phyloP scores from a whole-genome alignment of 441 rosid genomes.

The Erodium texanum region DNA sequence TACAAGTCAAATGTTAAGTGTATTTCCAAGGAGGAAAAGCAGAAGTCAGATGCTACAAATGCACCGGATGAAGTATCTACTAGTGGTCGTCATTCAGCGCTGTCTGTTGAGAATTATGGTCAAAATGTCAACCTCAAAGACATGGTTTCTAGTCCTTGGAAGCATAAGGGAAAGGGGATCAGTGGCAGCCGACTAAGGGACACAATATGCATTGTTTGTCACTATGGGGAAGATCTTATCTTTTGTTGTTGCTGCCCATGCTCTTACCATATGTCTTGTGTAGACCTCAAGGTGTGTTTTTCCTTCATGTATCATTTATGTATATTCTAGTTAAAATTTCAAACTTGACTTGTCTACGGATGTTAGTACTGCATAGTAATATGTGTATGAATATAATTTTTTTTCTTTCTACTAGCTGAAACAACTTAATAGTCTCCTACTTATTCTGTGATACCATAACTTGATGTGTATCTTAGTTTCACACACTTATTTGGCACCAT shows the following conservation, averaged over 20 bases:
- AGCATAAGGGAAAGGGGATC: slow-evolving; percentile 26
- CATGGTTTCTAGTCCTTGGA: slow-evolving; percentile 27
- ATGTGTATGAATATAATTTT: not conserved
- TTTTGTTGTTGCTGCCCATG: slow-evolving; percentile 27
- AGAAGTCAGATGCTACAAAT: slow-evolving; percentile 9
- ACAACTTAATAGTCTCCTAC: not conserved
- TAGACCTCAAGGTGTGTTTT: slow-evolving; percentile 26
- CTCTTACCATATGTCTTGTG: slow-evolving; percentile 33
- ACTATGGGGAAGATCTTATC: slow-evolving; percentile 29
- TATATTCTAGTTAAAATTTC: not conserved
- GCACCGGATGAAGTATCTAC: slow-evolving; percentile 13
- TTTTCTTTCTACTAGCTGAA: not conserved
- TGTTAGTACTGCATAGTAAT: not conserved
- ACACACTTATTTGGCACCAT: not conserved
- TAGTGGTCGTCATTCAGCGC: not conserved
- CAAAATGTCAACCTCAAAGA: slow-evolving; percentile 22
- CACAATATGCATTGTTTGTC: slow-evolving; percentile 35
- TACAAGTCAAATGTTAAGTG: slow-evolving; percentile 13
- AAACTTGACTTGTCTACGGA: not conserved
- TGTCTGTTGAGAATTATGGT: slow-evolving; percentile 19
- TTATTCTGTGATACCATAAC: not conserved
- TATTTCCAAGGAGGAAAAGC: slow-evolving; percentile 12
- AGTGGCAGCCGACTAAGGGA: slow-evolving; percentile 17
- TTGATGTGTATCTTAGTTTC: not conserved
- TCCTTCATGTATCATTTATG: slow-evolving; percentile 3